Conservation (phyloP, 495 filamentous ascomycete species). For the Aspergillus hancockii region DNA sequence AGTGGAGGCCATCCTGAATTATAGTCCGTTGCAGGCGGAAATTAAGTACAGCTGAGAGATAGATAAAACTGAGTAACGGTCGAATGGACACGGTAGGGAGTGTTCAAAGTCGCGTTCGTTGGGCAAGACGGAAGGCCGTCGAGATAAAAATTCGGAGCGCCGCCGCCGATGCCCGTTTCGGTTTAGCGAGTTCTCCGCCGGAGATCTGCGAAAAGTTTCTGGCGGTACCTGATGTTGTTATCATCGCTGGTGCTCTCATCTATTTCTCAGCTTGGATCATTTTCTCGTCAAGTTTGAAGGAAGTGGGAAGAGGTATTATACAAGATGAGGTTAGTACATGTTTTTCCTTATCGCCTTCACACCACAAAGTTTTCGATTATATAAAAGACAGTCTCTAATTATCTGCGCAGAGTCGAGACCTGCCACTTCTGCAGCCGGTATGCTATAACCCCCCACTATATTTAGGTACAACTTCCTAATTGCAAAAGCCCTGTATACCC, state of each 20-base stretch:
- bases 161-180: conserved; percentile 22
- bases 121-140: conserved; percentile 13
- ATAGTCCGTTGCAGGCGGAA: conserved; percentile 2
- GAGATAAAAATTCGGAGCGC: conserved; percentile 32
- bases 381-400: neutral
- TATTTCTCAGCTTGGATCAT: neutral
- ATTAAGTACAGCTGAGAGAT: neutral
- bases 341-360: neutral
- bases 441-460: neutral
- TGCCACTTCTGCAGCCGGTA: conserved; percentile 79
- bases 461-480: neutral
- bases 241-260: neutral
- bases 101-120: conserved; percentile 16
- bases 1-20: conserved; percentile 66
- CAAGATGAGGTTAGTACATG: conserved; percentile 35
- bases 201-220: conserved; percentile 8
- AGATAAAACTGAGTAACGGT: neutral
- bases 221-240: conserved; percentile 1
- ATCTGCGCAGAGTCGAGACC: conserved; percentile 66
- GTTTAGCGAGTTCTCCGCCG: conserved; percentile 20
- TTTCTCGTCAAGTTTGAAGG: neutral
- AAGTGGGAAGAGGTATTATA: conserved; percentile 11
- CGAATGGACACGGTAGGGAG: conserved; percentile 5
- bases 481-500: conserved; percentile 69
- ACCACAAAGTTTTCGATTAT: neutral